Evolutionary conservation across 2,329 filamentous ascomycete genomes (phyloP).

Genomic region (Elsinoe necatrix): DNA sequence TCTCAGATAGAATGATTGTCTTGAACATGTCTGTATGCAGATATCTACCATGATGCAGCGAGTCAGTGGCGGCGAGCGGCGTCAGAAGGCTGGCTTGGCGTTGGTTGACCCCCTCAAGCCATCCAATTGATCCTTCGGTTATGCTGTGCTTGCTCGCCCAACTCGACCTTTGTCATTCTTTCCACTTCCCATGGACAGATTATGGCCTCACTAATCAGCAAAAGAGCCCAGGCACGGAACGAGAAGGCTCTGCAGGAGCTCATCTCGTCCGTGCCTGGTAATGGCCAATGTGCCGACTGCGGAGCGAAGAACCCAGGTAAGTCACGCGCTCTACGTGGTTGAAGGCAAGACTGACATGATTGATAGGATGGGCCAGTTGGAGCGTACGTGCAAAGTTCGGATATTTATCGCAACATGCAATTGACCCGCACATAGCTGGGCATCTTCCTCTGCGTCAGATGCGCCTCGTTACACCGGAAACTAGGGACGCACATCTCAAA

Average conservation of each 20-base stretch:
- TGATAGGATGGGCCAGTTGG: conserved; percentile 87
- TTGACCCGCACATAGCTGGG: conserved; percentile 56
- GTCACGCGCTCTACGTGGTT: conserved; percentile 27
- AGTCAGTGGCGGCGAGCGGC: conserved; percentile 4
- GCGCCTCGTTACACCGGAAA: conserved; percentile 92
- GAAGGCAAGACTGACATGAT: conserved; percentile 26
- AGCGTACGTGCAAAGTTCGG: conserved; percentile 55
- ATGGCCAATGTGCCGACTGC: conserved; percentile 92
- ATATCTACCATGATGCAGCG: not conserved
- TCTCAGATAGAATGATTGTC: not conserved
- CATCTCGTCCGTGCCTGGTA: conserved; percentile 73
- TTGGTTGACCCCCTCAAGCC: not conserved
- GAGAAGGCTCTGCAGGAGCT: conserved; percentile 86
- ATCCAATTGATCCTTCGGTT: not conserved
- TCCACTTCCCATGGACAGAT: conserved; percentile 13
- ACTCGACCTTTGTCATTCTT: not conserved
- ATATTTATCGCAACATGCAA: not conserved
- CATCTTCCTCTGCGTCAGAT: conserved; percentile 95
- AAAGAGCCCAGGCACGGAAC: conserved; percentile 96
- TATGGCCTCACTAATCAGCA: conserved; percentile 73
- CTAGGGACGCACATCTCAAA: conserved; percentile 97
- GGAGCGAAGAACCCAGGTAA: conserved; percentile 81
- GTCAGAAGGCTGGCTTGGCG: conserved; percentile 12
- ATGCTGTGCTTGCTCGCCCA: not conserved
- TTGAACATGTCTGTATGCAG: not conserved